Percentiles rank a stretch among this genome's conserved stretches.
Conservation (phyloP, 202 grass and related monocot species). For the Digitaria exilis region DNA sequence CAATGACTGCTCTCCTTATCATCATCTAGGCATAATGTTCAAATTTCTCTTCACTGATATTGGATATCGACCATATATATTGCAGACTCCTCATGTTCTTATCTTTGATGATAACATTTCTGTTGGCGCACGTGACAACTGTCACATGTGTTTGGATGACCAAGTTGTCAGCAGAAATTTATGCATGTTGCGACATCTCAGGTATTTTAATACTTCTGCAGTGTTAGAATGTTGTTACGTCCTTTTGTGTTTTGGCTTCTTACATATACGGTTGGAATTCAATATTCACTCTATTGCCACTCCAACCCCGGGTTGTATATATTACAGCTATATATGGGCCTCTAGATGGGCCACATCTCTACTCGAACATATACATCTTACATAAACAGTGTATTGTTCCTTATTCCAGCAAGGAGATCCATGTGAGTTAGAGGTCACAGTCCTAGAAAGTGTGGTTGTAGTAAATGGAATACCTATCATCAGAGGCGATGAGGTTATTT, state of each 20-base stretch:
- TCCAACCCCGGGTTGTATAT: too few relatives aligned
- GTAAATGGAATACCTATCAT: too few relatives aligned
- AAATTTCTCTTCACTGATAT: conserved; percentile 9
- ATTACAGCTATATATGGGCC: too few relatives aligned
- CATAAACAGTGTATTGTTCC: too few relatives aligned
- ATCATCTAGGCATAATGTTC: background rate
- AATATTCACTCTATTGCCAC: too few relatives aligned
- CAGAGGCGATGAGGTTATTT: too few relatives aligned
- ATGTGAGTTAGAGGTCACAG: too few relatives aligned
- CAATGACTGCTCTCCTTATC: too few relatives aligned
- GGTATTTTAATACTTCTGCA: conserved; percentile 45
- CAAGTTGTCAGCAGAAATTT: conserved; percentile 39
- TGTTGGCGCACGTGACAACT: conserved; percentile 37
- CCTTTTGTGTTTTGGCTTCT: conserved; percentile 21
- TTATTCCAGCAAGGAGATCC: too few relatives aligned
- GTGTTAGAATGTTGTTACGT: conserved; percentile 1
- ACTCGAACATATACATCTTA: too few relatives aligned
- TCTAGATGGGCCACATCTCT: too few relatives aligned
- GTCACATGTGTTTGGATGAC: conserved; percentile 53
- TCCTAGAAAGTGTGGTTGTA: too few relatives aligned
- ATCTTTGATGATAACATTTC: conserved; percentile 33
- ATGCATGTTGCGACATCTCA: conserved; percentile 54
- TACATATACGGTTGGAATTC: conserved; percentile 24
- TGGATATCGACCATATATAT: conserved; percentile 13
- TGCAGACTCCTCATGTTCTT: conserved; percentile 59